A percentile compares a stretch with the other conserved stretches of the same genome.
Evolutionary conservation across 2,329 filamentous ascomycete genomes (phyloP).

Genomic region (Aspergillus niger): DNA sequence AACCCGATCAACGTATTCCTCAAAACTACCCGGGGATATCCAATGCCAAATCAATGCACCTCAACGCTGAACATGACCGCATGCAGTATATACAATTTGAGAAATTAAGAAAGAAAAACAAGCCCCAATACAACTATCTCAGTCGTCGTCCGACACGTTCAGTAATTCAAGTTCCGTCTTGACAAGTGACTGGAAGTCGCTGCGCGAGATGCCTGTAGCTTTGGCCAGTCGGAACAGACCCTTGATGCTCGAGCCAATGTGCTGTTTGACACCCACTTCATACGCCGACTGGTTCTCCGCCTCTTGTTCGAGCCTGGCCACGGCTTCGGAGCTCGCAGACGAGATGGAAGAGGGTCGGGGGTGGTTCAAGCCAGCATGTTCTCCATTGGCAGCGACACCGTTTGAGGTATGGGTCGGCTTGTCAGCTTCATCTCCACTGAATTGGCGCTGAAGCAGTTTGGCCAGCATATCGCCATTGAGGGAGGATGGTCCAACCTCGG

Average conservation of each 20-base stretch:
- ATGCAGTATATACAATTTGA: constrained; percentile 26
- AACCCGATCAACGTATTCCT: background rate
- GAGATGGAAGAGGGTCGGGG: constrained; percentile 48
- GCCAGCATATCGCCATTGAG: constrained; percentile 56
- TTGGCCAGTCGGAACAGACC: constrained; percentile 63
- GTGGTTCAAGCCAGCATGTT: constrained; percentile 40
- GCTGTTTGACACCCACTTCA: constrained; percentile 63
- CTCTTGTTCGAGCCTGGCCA: constrained; percentile 58
- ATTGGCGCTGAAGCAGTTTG: constrained; percentile 42
- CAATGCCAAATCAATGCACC: constrained; percentile 18
- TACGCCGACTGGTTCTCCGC: constrained; percentile 56
- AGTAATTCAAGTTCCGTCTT: constrained; percentile 61
- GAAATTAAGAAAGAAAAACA: background rate
- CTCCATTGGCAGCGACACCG: constrained; percentile 23
- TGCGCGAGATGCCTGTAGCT: constrained; percentile 58
- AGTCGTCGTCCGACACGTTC: constrained; percentile 54
- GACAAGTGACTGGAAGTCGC: constrained; percentile 63
- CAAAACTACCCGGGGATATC: constrained; percentile 14
- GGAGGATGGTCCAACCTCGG: constrained; percentile 53
- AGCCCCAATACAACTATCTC: too few relatives aligned
- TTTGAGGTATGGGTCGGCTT: constrained; percentile 21
- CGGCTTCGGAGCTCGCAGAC: constrained; percentile 48
- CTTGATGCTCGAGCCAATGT: constrained; percentile 65
- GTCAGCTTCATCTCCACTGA: constrained; percentile 27
- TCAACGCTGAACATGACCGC: constrained; percentile 18